Percentiles rank a stretch among this genome's conserved stretches.
phyloP scores from a whole-genome alignment of 129 eudicot species.

The Heracleum sosnowskyi region DNA sequence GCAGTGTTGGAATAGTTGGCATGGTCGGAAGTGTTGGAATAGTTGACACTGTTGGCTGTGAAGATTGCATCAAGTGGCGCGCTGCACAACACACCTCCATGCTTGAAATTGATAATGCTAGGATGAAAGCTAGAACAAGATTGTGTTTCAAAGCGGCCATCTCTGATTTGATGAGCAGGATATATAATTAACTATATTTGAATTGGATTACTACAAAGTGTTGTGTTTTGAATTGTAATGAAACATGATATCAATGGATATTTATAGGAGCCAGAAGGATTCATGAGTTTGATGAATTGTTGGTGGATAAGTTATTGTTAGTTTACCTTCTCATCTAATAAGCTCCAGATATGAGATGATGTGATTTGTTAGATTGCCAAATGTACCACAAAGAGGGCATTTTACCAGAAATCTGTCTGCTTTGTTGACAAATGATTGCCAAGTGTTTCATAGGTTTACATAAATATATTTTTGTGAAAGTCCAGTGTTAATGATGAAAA shows the following conservation, averaged over 20 bases:
- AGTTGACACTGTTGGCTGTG: not conserved
- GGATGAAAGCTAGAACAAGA: conserved; percentile 4
- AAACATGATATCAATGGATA: not conserved
- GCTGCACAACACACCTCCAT: conserved; percentile 21
- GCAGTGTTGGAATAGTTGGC: conserved; percentile 2
- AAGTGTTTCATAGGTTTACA: not conserved
- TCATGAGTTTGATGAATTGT: conserved; percentile 19
- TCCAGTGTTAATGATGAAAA: not conserved
- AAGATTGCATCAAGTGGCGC: conserved; percentile 25
- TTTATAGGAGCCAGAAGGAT: conserved; percentile 12
- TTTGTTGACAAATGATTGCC: not conserved
- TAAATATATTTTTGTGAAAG: not conserved
- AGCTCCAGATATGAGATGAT: not conserved
- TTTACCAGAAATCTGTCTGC: not conserved
- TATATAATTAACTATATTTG: not conserved
- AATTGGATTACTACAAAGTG: not conserved
- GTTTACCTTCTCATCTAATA: conserved; percentile 8
- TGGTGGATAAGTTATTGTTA: conserved; percentile 1
- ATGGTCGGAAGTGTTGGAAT: conserved; percentile 4
- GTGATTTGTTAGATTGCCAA: not conserved
- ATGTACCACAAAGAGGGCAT: not conserved
- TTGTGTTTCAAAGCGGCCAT: conserved; percentile 11
- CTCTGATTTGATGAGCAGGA: not conserved
- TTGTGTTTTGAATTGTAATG: not conserved
- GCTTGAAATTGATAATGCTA: conserved; percentile 15